A percentile compares a stretch with the other conserved stretches of the same genome.
Evolutionary conservation across 495 filamentous ascomycete species (phyloP).

Genomic region (Staphylotrichum tortipilum): DNA sequence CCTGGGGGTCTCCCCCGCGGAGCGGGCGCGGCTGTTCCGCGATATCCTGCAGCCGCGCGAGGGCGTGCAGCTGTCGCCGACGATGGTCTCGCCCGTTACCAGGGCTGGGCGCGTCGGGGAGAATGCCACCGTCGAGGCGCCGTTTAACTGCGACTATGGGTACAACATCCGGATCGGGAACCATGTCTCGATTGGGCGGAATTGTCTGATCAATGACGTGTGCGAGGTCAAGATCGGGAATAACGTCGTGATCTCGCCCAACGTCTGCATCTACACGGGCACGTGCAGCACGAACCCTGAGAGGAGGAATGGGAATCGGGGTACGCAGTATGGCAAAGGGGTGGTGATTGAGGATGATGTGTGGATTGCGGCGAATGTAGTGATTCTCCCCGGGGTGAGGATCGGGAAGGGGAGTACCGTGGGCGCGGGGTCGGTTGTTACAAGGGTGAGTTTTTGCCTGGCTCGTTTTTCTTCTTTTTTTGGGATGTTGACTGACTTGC

Average conservation of each 20-base stretch:
- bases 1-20: constrained; percentile 63
- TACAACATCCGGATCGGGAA: constrained; percentile 89
- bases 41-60: constrained; percentile 54
- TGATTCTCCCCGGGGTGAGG: constrained; percentile 72
- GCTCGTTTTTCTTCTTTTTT: not conserved
- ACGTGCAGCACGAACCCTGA: constrained; percentile 69
- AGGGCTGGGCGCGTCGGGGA: constrained; percentile 61
- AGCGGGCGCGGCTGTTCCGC: constrained; percentile 71
- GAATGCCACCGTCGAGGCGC: constrained; percentile 73
- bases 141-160: constrained; percentile 91
- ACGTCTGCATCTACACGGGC: constrained; percentile 76
- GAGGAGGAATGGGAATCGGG: constrained; percentile 63
- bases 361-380: constrained; percentile 60
- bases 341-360: constrained; percentile 84
- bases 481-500: not conserved
- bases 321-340: constrained; percentile 59
- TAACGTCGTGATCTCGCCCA: constrained; percentile 73
- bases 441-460: constrained; percentile 59
- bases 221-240: constrained; percentile 64
- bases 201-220: constrained; percentile 82
- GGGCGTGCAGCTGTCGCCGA: constrained; percentile 39
- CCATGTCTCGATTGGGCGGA: constrained; percentile 75
- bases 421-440: constrained; percentile 81
- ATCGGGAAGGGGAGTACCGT: constrained; percentile 74
- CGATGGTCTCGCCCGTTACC: constrained; percentile 38